Evolutionary conservation across 129 eudicot species (phyloP), one percentile per base, ranked within the genome.

Genomic region (Flaveria sonorensis): DNA sequence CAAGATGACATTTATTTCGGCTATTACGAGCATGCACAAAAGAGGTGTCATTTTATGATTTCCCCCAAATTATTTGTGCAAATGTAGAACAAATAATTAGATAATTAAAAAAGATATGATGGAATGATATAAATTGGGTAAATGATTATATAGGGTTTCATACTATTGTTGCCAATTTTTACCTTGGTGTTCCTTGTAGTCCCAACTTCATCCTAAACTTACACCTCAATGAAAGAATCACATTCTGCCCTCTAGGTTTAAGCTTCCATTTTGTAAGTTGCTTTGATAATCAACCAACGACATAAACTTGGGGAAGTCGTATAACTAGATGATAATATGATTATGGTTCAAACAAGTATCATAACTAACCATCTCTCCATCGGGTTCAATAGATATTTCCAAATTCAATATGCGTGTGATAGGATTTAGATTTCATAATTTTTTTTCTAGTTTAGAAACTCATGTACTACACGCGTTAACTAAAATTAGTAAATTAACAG

Each of bases 1-100:
- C 76, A 88, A n/a, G 28, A 87, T 87, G 85, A 85, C 73, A 1
- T 43, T 78, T 80, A 83, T 85, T 81, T 89, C 89, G 15, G 69
- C 53, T 68, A 83, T 73, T 19, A 89, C 77, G 16, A 89, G 80
- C 19, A 83, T 40, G 63, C 52, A 82, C 66, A 89, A 50, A 45
- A 74, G 52, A 66, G 80, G 80, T 0, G 84, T 74, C 84, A 81
- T 81, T 55, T 59, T 11, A 53, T 19, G 45, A 48, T 4, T 51
- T 63, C 26, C 26, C 11, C 68, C 46, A 32, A 72, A 16, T 10
- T 1, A 7, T 32, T 18, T 0, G 10, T 26, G 57, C 52, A 67
- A 45, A 39, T 43, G 18, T 21, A 20, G 11, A 14, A 63, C 32
- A 63, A 32, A 15, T 63, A 43, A 40, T 53, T 21, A 60, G 19